Conservation (phyloP, 139 green algal species). For the Chlorokybus atmophyticus region DNA sequence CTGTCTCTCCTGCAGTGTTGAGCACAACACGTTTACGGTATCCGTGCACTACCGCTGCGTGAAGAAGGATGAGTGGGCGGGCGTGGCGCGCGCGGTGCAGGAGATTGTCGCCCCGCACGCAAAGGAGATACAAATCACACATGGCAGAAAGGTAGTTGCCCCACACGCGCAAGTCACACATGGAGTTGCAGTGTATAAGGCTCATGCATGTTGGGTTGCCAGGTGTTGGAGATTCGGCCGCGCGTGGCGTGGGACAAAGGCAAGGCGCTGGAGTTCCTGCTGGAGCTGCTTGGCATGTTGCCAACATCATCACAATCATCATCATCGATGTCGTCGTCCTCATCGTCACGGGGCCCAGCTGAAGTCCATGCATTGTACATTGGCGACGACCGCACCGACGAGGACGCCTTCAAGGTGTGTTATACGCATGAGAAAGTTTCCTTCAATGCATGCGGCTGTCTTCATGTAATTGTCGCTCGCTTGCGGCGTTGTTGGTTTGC, state of each 20-base stretch:
- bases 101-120: slow-evolving; percentile 22
- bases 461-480: too few species aligned
- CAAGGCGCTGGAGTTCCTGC: slow-evolving; percentile 72
- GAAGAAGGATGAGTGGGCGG: slow-evolving; percentile 20
- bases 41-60: slow-evolving; percentile 82
- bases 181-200: not conserved
- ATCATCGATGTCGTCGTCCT: too few species aligned
- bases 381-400: slow-evolving; percentile 92
- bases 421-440: too few species aligned
- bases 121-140: slow-evolving; percentile 43
- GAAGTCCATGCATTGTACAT: slow-evolving; percentile 82
- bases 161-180: not conserved
- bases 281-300: slow-evolving; percentile 62
- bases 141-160: slow-evolving; percentile 18
- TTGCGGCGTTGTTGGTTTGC: too few species aligned
- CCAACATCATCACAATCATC: too few species aligned
- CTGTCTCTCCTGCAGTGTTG: too few species aligned
- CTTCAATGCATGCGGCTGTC: too few species aligned
- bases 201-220: slow-evolving; percentile 43
- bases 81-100: slow-evolving; percentile 26
- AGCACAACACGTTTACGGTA: slow-evolving; percentile 96
- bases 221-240: slow-evolving; percentile 86
- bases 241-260: slow-evolving; percentile 95
- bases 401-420: slow-evolving; percentile 98
- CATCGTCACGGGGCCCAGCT: slow-evolving; percentile 13